phyloP scores from a whole-genome alignment of 306 rosid species.

The Macrotyloma uniflorum region DNA sequence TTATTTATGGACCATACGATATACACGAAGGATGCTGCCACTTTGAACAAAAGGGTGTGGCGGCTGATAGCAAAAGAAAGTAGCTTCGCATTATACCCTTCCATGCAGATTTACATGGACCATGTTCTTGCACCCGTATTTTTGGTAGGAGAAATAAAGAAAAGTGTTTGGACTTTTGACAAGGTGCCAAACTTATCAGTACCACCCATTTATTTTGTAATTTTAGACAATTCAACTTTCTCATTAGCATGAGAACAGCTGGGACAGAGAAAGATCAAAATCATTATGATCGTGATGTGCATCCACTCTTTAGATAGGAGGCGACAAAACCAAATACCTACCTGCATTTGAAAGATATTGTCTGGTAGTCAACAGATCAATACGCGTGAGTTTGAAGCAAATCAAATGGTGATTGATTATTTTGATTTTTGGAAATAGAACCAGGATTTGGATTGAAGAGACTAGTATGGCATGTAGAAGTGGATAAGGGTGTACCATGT shows the following conservation, averaged over 20 bases:
- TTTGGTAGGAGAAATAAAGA: background rate
- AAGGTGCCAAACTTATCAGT: constrained; percentile 41
- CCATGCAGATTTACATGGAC: constrained; percentile 36
- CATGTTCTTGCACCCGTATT: constrained; percentile 13
- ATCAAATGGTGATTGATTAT: constrained; percentile 25
- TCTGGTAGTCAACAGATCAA: constrained; percentile 25
- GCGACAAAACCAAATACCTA: too few species aligned
- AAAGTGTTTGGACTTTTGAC: constrained; percentile 24
- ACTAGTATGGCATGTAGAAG: background rate
- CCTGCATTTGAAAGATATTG: too few species aligned
- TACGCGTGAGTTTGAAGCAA: constrained; percentile 34
- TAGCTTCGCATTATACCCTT: constrained; percentile 3
- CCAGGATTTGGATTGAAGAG: constrained; percentile 4
- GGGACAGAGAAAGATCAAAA: constrained; percentile 12
- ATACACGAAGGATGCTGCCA: background rate
- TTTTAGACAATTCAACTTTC: constrained; percentile 12
- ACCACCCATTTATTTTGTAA: constrained; percentile 33
- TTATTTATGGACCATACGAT: constrained; percentile 36
- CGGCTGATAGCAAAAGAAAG: constrained; percentile 24
- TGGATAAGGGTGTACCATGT: background rate
- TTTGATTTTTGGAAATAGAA: constrained; percentile 17
- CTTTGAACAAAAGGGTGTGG: constrained; percentile 19
- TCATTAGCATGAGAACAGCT: background rate
- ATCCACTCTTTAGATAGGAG: background rate
- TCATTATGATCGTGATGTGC: constrained; percentile 35